Evolutionary conservation across 495 filamentous ascomycete genomes (phyloP).

Genomic region (Penicillium paxilli): DNA sequence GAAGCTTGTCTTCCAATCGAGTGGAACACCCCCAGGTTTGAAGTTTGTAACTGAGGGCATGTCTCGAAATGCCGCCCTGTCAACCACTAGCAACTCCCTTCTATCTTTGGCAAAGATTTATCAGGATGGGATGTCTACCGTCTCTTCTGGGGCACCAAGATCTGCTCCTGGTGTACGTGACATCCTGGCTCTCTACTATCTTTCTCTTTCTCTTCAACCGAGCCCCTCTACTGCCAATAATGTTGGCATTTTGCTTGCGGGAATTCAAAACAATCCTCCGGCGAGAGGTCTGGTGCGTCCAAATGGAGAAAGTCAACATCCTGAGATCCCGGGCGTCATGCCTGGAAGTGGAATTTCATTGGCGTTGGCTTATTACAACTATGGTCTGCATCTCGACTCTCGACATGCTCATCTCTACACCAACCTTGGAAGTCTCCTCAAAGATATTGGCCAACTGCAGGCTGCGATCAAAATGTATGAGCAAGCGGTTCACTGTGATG

Average conservation of each 20-base stretch:
- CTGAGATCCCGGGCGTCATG: conserved; percentile 73
- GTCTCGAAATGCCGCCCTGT: conserved; percentile 77
- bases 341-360: conserved; percentile 87
- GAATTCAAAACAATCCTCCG: conserved; percentile 78
- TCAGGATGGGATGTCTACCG: conserved; percentile 93
- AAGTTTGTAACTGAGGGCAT: conserved; percentile 70
- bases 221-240: conserved; percentile 99
- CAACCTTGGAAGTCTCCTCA: conserved; percentile 91
- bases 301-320: conserved; percentile 38
- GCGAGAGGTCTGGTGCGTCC: conserved; percentile 33
- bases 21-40: conserved; percentile 83
- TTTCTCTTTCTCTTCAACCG: conserved; percentile 91
- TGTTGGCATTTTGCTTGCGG: conserved; percentile 92
- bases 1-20: conserved; percentile 74
- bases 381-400: conserved; percentile 78
- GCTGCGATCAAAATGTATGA: conserved; percentile 98
- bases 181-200: conserved; percentile 93
- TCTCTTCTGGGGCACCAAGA: conserved; percentile 57
- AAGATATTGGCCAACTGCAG: conserved; percentile 91
- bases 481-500: conserved; percentile 86
- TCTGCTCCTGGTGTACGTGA: conserved; percentile 80
- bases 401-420: conserved; percentile 98
- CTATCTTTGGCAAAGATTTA: conserved; percentile 97
- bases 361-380: conserved; percentile 92
- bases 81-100: conserved; percentile 93